phyloP scores from a whole-genome alignment of 306 rosid genomes.

The Dryas drummondii region DNA sequence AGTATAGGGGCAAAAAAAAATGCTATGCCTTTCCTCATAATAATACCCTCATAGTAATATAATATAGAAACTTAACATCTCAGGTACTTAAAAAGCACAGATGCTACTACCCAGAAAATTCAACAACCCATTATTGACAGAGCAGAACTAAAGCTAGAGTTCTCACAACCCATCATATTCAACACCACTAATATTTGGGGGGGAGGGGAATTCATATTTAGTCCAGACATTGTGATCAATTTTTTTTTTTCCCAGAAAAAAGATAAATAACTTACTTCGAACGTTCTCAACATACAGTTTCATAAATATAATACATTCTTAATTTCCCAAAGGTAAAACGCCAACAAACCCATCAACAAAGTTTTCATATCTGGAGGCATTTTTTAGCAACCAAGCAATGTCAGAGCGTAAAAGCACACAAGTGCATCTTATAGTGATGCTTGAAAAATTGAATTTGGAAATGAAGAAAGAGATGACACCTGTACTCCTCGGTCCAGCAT shows the following conservation, averaged over 20 bases:
- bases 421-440: not conserved
- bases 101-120: not conserved
- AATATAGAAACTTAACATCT: not conserved
- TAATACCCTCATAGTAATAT: not conserved
- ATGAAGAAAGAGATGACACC: slow-evolving; percentile 35
- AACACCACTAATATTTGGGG: too few relatives aligned
- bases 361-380: not conserved
- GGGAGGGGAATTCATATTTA: too few relatives aligned
- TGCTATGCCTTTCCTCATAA: not conserved
- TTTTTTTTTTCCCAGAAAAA: not conserved
- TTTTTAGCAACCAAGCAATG: not conserved
- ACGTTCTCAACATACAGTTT: not conserved
- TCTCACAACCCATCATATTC: not conserved
- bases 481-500: slow-evolving; percentile 80
- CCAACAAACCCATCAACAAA: not conserved
- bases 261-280: not conserved
- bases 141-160: not conserved
- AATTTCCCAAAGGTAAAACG: not conserved
- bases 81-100: not conserved
- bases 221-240: not conserved
- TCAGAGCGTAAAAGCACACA: not conserved
- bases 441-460: not conserved
- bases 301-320: not conserved
- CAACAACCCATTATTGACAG: not conserved
- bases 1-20: not conserved